Evolutionary conservation across 345 rosid species (phyloP), one percentile per base, ranked within the genome.

Genomic region (Aquilaria malaccensis): DNA sequence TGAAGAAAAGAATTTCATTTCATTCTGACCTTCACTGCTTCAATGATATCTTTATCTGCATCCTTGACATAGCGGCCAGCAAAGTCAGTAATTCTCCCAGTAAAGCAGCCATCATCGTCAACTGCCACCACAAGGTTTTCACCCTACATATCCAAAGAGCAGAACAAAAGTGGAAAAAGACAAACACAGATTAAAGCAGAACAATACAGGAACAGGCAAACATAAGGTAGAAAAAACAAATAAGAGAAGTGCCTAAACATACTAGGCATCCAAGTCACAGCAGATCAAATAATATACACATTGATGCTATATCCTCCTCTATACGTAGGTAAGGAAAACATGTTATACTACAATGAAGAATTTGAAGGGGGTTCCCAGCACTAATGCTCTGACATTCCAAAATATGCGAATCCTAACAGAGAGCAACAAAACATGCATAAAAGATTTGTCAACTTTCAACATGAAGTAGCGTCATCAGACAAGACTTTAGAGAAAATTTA

Each of bases 41-140:
- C 96, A 72, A 85, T 74, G 33, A 94, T 88, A 70, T 82, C 86
- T 70, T 86, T 94, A 72, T 94, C 99, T 30, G 93, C 95, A 78
- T 82, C 96, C 77, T 94, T 94, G 59, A 91, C 97, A 74, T 90
- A 82, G 41, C 78, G 60, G 59, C 96, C 95, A 54, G 72, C 55
- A 62, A 94, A 94, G 59, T 88, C 91, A 12, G 89, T 58, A 69
- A 94, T 78, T 74, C 80, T 90, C 64, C 72, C 87, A 52, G 85
- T 83, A 73, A 94, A 94, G 67, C 66, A 81, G 52, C 99, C 99
- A 76, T 94, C 99, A 57, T 91, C 97, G 70, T 94, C 99, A 72
- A 94, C 99, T 15, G 97, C 86, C 54, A 94, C 97, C 30, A 86
- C 74, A 73, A 94, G 70, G 61, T 75, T 79, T 63, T 86, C 97